A percentile compares a stretch with the other conserved stretches of the same genome.
Evolutionary conservation across 78 protist genomes (phyloP).

Genomic region (Cavenderia fasciculata): DNA sequence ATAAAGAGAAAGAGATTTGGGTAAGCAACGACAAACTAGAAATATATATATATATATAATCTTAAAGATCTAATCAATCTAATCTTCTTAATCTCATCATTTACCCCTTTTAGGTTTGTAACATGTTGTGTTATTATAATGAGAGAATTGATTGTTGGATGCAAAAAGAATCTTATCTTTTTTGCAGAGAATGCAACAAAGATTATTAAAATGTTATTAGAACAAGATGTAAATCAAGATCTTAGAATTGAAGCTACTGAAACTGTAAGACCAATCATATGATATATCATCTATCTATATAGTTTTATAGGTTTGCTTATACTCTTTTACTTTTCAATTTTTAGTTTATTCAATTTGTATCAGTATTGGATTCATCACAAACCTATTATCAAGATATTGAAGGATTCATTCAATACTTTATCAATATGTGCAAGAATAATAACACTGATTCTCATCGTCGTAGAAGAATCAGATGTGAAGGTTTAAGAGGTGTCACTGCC

Average conservation of each 20-base stretch:
- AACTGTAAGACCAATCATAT: slow-evolving; percentile 14
- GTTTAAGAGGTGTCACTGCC: slow-evolving; percentile 49
- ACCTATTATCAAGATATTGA: slow-evolving; percentile 38
- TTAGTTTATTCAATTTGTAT: slow-evolving; percentile 48
- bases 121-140: slow-evolving; percentile 40
- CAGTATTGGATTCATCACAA: slow-evolving; percentile 35
- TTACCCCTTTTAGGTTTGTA: slow-evolving; percentile 2
- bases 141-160: slow-evolving; percentile 32
- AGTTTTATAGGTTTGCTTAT: no score
- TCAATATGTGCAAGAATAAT: slow-evolving; percentile 26
- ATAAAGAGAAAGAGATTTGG: slow-evolving; percentile 35
- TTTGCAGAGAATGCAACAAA: slow-evolving; percentile 24
- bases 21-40: slow-evolving; percentile 8
- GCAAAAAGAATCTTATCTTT: slow-evolving; percentile 28
- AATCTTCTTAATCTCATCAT: background rate
- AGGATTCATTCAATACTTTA: slow-evolving; percentile 41
- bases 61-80: background rate
- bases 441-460: slow-evolving; percentile 7
- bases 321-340: background rate
- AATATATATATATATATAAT: background rate
- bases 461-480: slow-evolving; percentile 47
- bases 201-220: slow-evolving; percentile 37
- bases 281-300: no score
- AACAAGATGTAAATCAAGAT: background rate
- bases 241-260: slow-evolving; percentile 73